phyloP scores from a whole-genome alignment of 2,329 filamentous ascomycete genomes.

The Colletotrichum graminicola region DNA sequence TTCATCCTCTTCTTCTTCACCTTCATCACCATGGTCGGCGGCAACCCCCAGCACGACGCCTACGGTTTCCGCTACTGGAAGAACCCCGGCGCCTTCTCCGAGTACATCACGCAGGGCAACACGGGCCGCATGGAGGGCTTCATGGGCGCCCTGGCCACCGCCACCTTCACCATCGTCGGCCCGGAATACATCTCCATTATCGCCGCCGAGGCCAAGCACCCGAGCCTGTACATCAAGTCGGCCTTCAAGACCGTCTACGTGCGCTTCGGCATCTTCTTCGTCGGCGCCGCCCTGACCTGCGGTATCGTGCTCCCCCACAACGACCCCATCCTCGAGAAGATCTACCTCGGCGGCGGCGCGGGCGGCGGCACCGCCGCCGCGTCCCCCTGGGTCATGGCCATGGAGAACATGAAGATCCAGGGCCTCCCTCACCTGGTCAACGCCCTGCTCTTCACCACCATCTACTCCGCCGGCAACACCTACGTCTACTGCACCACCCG shows the following conservation, averaged over 20 bases:
- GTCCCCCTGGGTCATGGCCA: conserved; percentile 75
- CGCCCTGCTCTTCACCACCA: conserved; percentile 67
- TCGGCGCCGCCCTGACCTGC: conserved; percentile 74
- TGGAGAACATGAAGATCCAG: conserved; percentile 69
- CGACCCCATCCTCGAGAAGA: conserved; percentile 66
- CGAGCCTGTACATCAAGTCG: conserved; percentile 69
- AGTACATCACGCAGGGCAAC: conserved; percentile 55
- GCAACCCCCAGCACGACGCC: conserved; percentile 45
- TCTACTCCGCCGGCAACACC: conserved; percentile 72
- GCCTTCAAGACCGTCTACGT: conserved; percentile 73
- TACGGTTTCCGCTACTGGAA: conserved; percentile 44
- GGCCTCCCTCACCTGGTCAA: conserved; percentile 76
- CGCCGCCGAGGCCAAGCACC: conserved; percentile 74
- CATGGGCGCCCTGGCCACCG: conserved; percentile 74
- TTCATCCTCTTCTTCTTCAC: conserved; percentile 73
- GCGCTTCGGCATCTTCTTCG: conserved; percentile 64
- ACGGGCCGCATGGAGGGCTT: conserved; percentile 80
- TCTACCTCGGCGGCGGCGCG: conserved; percentile 67
- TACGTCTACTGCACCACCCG: conserved; percentile 66
- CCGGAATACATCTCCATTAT: conserved; percentile 76
- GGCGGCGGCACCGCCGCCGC: conserved; percentile 53
- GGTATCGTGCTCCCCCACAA: conserved; percentile 77
- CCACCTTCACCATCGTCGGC: conserved; percentile 73
- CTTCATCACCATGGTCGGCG: conserved; percentile 56
- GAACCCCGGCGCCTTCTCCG: conserved; percentile 39